Conservation (phyloP, 495 filamentous ascomycete genomes). For the Penicillium maclennaniae region DNA sequence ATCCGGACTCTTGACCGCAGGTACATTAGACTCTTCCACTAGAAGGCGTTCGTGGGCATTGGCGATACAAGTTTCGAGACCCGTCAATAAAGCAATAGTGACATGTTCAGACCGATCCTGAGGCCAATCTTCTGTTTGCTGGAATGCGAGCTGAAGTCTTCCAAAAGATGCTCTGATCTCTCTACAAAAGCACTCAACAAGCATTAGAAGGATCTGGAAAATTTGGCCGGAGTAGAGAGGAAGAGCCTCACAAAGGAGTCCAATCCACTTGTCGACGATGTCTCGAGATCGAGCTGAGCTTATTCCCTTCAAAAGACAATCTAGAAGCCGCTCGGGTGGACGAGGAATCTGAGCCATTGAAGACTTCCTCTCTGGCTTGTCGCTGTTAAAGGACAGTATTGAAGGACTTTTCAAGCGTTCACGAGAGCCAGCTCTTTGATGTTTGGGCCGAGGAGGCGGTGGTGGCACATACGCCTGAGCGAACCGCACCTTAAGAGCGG, state of each 20-base stretch:
- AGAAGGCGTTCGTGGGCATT: constrained; percentile 80
- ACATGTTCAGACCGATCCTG: constrained; percentile 44
- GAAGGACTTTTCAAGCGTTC: constrained; percentile 46
- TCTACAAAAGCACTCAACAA: constrained; percentile 82
- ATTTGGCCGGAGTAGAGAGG: constrained; percentile 77
- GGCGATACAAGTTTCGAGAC: constrained; percentile 84
- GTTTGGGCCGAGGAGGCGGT: constrained; percentile 32
- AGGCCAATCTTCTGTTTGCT: constrained; percentile 41
- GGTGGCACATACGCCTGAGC: constrained; percentile 40
- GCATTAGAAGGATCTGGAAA: constrained; percentile 83
- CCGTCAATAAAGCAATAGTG: constrained; percentile 74
- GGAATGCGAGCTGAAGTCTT: constrained; percentile 49
- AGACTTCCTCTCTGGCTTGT: constrained; percentile 40
- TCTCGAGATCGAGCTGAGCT: constrained; percentile 67
- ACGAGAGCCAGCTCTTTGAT: constrained; percentile 42
- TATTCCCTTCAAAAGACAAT: constrained; percentile 79
- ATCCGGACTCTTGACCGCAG: constrained; percentile 71
- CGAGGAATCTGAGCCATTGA: constrained; percentile 32
- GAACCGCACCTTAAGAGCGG: constrained; percentile 63
- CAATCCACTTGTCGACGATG: constrained; percentile 86
- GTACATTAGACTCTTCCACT: constrained; percentile 65
- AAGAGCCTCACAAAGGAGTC: constrained; percentile 78
- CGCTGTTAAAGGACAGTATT: constrained; percentile 46
- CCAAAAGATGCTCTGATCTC: constrained; percentile 70
- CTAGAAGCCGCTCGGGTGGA: constrained; percentile 72